phyloP scores from a whole-genome alignment of 1,284 basidiomycete species.

The Blastosporella zonata region DNA sequence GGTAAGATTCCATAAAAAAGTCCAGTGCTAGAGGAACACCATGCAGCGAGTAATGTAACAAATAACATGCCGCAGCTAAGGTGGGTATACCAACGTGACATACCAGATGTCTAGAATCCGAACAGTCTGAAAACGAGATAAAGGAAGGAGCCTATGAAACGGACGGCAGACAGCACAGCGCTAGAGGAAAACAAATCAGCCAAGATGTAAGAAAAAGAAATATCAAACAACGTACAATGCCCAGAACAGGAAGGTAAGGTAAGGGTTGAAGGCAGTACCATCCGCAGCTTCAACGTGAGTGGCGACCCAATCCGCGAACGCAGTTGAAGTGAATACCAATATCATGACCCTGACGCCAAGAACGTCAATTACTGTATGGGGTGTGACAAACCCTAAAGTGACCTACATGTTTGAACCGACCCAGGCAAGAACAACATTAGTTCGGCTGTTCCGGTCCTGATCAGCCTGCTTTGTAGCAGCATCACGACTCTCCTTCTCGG shows the following conservation, averaged over 20 bases:
- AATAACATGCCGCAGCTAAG: neutral
- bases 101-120: conserved; percentile 45
- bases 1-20: neutral
- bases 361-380: conserved; percentile 12
- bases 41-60: neutral
- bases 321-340: conserved; percentile 75
- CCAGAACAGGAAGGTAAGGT: conserved; percentile 80
- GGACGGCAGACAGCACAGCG: conserved; percentile 74
- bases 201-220: conserved; percentile 5
- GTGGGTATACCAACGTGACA: neutral
- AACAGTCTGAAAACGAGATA: conserved; percentile 77
- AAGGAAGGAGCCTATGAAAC: conserved; percentile 73
- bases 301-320: conserved; percentile 66
- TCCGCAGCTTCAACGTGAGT: conserved; percentile 45
- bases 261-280: conserved; percentile 75
- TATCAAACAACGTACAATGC: conserved; percentile 56
- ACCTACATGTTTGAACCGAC: conserved; percentile 79
- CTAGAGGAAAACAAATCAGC: conserved; percentile 33
- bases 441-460: conserved; percentile 77
- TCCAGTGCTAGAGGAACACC: conserved; percentile 1
- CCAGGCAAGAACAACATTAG: conserved; percentile 85
- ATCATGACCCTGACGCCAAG: conserved; percentile 58
- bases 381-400: conserved; percentile 5
- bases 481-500: conserved; percentile 78
- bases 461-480: conserved; percentile 90